Conservation (phyloP, 192 early-diverging fungal species). For the Gaertneriomyces sp. region DNA sequence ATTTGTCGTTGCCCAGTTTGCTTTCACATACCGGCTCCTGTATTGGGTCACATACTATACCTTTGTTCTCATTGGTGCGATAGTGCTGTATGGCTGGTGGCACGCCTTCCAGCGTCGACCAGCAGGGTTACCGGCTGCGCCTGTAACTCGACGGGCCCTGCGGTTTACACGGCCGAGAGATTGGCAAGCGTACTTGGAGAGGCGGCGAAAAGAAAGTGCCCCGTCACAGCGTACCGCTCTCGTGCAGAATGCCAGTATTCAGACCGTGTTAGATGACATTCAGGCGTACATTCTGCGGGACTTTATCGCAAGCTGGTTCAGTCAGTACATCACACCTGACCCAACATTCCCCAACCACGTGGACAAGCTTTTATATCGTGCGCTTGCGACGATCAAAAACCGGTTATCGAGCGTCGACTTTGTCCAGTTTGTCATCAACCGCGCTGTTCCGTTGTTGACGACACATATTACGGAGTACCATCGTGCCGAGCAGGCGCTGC, state of each 20-base stretch:
- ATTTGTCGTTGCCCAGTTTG: not conserved
- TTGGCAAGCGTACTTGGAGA: not conserved
- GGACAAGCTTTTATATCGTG: slow-evolving; percentile 47
- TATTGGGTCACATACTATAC: not conserved
- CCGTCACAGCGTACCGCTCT: not conserved
- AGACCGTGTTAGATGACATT: slow-evolving; percentile 43
- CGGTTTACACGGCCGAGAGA: not conserved
- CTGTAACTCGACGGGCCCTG: not conserved
- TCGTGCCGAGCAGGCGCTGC: slow-evolving; percentile 51
- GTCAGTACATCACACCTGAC: slow-evolving; percentile 44
- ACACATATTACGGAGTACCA: slow-evolving; percentile 64
- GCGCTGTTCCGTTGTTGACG: slow-evolving; percentile 68
- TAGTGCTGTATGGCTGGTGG: slow-evolving; percentile 9
- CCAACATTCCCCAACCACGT: slow-evolving; percentile 44
- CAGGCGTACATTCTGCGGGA: slow-evolving; percentile 51
- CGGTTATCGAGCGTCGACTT: slow-evolving; percentile 58
- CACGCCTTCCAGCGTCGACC: not conserved
- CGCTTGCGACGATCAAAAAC: slow-evolving; percentile 29
- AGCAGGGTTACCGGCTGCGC: not conserved
- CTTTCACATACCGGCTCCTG: not conserved
- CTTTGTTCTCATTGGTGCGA: not conserved
- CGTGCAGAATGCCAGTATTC: slow-evolving; percentile 13
- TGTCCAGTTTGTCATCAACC: slow-evolving; percentile 55
- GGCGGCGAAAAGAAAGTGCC: not conserved
- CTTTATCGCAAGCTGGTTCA: slow-evolving; percentile 58